Evolutionary conservation across 177 flowering plant genomes (phyloP).

Genomic region (Vitis hybrid): DNA sequence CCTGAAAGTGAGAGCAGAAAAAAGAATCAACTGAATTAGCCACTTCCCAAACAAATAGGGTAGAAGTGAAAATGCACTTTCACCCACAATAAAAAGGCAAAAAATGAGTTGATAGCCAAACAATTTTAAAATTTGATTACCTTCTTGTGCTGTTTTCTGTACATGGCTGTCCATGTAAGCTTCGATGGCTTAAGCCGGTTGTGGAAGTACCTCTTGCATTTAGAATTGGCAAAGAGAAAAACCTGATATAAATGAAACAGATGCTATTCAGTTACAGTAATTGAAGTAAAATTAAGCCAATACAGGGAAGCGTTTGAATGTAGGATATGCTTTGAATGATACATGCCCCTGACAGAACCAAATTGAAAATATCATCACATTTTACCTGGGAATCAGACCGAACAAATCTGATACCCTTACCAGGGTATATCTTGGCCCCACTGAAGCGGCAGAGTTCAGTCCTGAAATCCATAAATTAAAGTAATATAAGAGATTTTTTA

Average conservation of each 20-base stretch:
- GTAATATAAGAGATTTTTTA: too few relatives aligned
- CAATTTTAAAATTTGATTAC: conserved; percentile 12
- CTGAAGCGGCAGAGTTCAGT: conserved; percentile 70
- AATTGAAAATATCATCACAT: not conserved
- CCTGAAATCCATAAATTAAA: conserved; percentile 20
- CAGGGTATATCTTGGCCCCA: conserved; percentile 61
- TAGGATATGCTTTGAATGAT: too few relatives aligned
- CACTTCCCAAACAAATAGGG: not conserved
- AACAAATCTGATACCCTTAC: conserved; percentile 58
- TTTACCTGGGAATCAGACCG: conserved; percentile 61
- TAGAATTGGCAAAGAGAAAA: conserved; percentile 48
- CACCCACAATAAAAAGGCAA: too few relatives aligned
- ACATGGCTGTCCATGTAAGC: conserved; percentile 61
- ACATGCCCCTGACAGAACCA: not conserved
- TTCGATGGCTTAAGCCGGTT: conserved; percentile 51
- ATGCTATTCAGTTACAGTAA: too few relatives aligned
- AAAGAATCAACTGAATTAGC: not conserved
- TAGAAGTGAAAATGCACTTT: too few relatives aligned
- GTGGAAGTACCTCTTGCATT: conserved; percentile 60
- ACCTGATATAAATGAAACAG: conserved; percentile 24
- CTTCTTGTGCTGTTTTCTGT: conserved; percentile 58
- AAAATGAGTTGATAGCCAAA: too few relatives aligned
- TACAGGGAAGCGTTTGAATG: not conserved
- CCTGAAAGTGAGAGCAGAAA: conserved; percentile 19
- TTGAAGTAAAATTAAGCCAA: not conserved